Evolutionary conservation across 192 early-diverging fungal species (phyloP).

Genomic region (Linnemannia exigua): DNA sequence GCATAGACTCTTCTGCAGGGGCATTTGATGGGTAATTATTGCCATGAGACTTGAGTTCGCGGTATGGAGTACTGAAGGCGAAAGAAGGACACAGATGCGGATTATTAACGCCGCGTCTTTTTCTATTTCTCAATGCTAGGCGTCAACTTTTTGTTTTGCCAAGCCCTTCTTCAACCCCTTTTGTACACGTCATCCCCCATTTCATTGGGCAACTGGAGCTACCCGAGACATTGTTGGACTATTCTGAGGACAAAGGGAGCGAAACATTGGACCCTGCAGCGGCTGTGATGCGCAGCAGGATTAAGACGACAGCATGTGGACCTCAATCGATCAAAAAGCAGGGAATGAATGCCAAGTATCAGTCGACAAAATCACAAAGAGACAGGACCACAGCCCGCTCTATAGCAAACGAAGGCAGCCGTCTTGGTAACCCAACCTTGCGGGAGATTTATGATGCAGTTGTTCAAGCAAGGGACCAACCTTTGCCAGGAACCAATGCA

Average conservation of each 20-base stretch:
- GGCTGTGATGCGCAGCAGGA: slow-evolving; percentile 29
- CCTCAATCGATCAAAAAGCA: slow-evolving; percentile 5
- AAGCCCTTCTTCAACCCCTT: slow-evolving; percentile 43
- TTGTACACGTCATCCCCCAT: slow-evolving; percentile 46
- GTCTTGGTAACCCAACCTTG: slow-evolving; percentile 16
- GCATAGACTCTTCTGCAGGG: slow-evolving; percentile 25
- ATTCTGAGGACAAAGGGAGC: background rate
- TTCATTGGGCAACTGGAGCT: slow-evolving; percentile 25
- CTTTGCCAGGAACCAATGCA: background rate
- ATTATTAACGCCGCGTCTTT: background rate
- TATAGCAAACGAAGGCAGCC: background rate
- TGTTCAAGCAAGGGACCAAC: slow-evolving; percentile 16
- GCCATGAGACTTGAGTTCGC: background rate
- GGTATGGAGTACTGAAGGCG: background rate
- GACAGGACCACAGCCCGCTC: background rate
- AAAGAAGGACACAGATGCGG: background rate
- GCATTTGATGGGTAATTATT: slow-evolving; percentile 44
- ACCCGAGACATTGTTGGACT: background rate
- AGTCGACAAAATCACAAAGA: background rate
- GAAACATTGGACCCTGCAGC: slow-evolving; percentile 37
- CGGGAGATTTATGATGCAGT: slow-evolving; percentile 29
- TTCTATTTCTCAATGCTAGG: background rate
- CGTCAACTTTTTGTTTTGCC: slow-evolving; percentile 52
- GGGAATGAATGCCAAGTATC: background rate
- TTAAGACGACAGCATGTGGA: background rate